Base-by-base conservation (phyloP, 164 flowering plant genomes). In the Tetracentron sinense region DNA sequence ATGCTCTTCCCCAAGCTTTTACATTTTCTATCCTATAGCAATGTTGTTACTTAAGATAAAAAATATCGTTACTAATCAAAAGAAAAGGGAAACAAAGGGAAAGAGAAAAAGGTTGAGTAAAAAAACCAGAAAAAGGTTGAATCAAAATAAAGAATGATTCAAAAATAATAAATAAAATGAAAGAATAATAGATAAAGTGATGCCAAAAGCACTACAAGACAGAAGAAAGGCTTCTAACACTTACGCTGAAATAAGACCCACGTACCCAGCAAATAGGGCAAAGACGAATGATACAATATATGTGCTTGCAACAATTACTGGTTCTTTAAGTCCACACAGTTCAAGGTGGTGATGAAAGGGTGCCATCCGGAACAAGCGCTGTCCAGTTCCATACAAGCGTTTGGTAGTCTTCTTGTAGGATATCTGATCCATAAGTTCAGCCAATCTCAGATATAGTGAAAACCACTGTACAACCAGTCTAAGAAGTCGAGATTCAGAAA, bases 161-260 rank as follows among this genome's bases (percentile, higher is more conserved):
- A n/a, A n/a, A n/a, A n/a, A n/a, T n/a, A n/a, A n/a, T n/a, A n/a
- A n/a, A n/a, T n/a, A n/a, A n/a, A n/a, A n/a, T n/a, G n/a, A n/a
- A n/a, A n/a, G n/a, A n/a, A n/a, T n/a, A n/a, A n/a, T n/a, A n/a
- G n/a, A n/a, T n/a, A n/a, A n/a, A n/a, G n/a, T n/a, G n/a, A n/a
- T n/a, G n/a, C n/a, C n/a, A n/a, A n/a, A n/a, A n/a, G n/a, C n/a
- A n/a, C n/a, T n/a, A n/a, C n/a, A n/a, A n/a, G n/a, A n/a, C n/a
- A 33, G 10, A 38, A 19, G 2, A 4, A 57, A 50, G 28, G 23
- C 17, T n/a, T 29, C 21, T 23, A 30, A 14, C 19, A 50, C 25
- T 70, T 83, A 90, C 8, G 85, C 94, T 23, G 97, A 89, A 64
- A 80, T 77, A 31, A 93, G 94, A 66, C 91, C 98, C 1, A 84